These are phyloP conservation scores for Dendryphion nanum DNA, from an alignment of 2,329 filamentous ascomycete species.

Conservation along the genomic window DNA sequence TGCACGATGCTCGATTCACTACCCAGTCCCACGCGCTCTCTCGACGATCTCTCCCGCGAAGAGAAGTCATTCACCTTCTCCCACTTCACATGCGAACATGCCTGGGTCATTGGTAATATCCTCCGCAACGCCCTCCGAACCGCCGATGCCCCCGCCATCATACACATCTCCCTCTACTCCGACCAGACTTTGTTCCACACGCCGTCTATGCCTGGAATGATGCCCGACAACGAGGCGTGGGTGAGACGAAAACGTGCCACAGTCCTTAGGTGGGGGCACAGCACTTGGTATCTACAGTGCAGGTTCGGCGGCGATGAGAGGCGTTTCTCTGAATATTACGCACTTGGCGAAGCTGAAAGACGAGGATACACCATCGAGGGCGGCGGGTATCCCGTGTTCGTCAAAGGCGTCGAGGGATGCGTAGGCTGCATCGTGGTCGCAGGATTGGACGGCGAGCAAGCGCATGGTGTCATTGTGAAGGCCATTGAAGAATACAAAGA, in stretches of 20 bases:
- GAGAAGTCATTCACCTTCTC: slow-evolving; percentile 47
- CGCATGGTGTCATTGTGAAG: slow-evolving; percentile 74
- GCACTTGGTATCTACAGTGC: slow-evolving; percentile 69
- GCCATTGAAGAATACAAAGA: slow-evolving; percentile 57
- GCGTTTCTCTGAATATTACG: slow-evolving; percentile 64
- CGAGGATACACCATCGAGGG: slow-evolving; percentile 74
- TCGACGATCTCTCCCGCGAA: slow-evolving; percentile 40
- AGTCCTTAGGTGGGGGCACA: slow-evolving; percentile 68
- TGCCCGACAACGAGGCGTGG: slow-evolving; percentile 69
- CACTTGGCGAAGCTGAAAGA: slow-evolving; percentile 54
- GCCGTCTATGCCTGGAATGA: slow-evolving; percentile 63
- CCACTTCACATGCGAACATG: slow-evolving; percentile 63
- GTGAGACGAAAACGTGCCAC: slow-evolving; percentile 65
- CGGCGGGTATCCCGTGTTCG: slow-evolving; percentile 70
- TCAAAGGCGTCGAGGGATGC: slow-evolving; percentile 71
- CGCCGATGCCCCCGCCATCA: slow-evolving; percentile 55
- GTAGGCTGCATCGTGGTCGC: slow-evolving; percentile 74
- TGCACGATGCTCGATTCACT: slow-evolving; percentile 22
- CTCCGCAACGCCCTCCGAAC: slow-evolving; percentile 62
- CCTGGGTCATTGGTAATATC: slow-evolving; percentile 64
- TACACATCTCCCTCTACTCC: slow-evolving; percentile 64
- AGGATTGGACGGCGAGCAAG: slow-evolving; percentile 73
- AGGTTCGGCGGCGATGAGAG: slow-evolving; percentile 68
- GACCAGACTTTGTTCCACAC: slow-evolving; percentile 68
- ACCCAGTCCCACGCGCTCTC: slow-evolving; percentile 35